Evolutionary conservation across 2,329 filamentous ascomycete species (phyloP).

Genomic region (Colletotrichum theobromicola): DNA sequence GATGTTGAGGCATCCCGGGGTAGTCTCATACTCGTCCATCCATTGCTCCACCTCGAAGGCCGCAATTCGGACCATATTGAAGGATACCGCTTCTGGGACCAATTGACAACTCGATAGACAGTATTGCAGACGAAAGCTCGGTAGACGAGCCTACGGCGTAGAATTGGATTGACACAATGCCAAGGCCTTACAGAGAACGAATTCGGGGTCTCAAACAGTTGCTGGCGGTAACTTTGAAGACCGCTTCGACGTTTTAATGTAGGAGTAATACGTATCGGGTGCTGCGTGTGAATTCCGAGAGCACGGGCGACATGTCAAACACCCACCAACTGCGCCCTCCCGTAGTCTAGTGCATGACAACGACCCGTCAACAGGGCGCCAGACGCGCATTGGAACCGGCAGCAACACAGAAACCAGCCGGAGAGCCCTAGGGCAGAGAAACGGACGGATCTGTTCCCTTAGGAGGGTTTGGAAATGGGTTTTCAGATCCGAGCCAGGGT

Average conservation of each 20-base stretch:
- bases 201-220: slow-evolving; percentile 5
- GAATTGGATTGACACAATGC: slow-evolving; percentile 9
- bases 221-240: background rate
- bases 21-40: slow-evolving; percentile 67
- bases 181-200: background rate
- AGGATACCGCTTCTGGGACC: background rate
- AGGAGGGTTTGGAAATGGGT: background rate
- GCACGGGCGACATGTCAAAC: background rate
- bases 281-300: background rate
- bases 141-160: background rate
- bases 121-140: background rate
- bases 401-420: background rate
- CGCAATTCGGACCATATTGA: slow-evolving; percentile 35
- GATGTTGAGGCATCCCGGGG: slow-evolving; percentile 68
- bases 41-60: slow-evolving; percentile 74
- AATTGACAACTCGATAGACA: background rate
- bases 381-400: background rate
- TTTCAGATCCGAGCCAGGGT: background rate
- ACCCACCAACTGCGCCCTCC: background rate
- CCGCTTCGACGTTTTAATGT: background rate
- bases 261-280: background rate
- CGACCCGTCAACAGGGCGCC: slow-evolving; percentile 9
- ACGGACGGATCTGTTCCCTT: background rate
- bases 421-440: background rate
- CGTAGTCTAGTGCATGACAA: slow-evolving; percentile 2